Percentiles rank a stretch among this genome's conserved stretches.
phyloP scores from a whole-genome alignment of 139 green algal species.

The Chlorella sp. region DNA sequence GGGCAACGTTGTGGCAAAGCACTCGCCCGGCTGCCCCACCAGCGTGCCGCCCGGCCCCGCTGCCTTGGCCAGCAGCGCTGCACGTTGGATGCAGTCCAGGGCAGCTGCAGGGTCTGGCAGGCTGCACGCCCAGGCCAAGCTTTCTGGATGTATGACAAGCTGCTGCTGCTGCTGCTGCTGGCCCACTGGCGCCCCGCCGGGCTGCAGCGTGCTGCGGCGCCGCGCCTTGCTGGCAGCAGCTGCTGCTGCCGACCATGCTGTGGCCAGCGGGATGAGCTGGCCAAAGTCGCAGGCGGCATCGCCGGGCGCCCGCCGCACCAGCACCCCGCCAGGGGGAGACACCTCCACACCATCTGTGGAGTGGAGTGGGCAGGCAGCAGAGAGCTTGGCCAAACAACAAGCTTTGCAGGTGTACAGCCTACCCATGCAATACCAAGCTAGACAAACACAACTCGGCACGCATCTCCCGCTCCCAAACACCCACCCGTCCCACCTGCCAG shows the following conservation, averaged over 20 bases:
- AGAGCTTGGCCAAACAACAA: too few species aligned
- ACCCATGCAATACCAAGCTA: too few species aligned
- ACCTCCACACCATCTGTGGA: conserved; percentile 45
- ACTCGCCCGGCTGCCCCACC: conserved; percentile 32
- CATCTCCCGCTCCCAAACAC: too few species aligned
- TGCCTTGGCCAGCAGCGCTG: neutral
- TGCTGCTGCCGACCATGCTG: neutral
- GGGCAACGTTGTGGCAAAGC: conserved; percentile 45
- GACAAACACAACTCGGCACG: too few species aligned
- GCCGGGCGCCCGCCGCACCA: conserved; percentile 44
- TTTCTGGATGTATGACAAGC: neutral
- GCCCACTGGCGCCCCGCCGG: neutral
- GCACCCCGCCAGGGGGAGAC: conserved; percentile 33
- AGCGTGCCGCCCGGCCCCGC: neutral
- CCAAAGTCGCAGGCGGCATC: conserved; percentile 40
- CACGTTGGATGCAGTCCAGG: conserved; percentile 21
- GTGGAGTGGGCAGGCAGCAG: too few species aligned
- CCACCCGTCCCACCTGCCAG: conserved; percentile 15
- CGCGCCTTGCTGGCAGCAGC: neutral
- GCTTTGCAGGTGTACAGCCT: too few species aligned
- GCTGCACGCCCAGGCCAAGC: conserved; percentile 29
- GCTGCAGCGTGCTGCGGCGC: conserved; percentile 11
- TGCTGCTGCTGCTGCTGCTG: conserved; percentile 19
- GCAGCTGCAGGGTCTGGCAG: conserved; percentile 26
- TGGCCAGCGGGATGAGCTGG: conserved; percentile 37